Evolutionary conservation across 371 early-diverging fungal species (phyloP).

Genomic region (Mucor racemosus): DNA sequence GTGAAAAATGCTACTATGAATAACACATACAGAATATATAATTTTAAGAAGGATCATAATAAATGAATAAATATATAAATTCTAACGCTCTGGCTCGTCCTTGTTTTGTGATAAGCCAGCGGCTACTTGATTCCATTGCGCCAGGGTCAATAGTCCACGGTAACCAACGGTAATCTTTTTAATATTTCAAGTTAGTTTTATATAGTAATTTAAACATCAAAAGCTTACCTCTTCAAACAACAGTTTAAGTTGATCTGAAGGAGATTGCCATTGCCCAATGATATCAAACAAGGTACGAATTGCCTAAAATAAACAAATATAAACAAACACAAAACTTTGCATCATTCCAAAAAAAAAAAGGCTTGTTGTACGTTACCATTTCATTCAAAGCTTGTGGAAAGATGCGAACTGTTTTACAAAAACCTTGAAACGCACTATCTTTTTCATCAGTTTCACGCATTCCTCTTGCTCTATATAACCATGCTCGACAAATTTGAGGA

Average conservation of each 20-base stretch:
- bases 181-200: no score
- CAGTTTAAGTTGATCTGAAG: slow-evolving; percentile 61
- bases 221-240: slow-evolving; percentile 63
- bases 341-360: background rate
- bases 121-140: slow-evolving; percentile 19
- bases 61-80: background rate
- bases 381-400: slow-evolving; percentile 81
- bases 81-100: background rate
- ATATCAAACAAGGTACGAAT: slow-evolving; percentile 72
- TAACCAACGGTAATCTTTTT: slow-evolving; percentile 11
- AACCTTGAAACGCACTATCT: slow-evolving; percentile 88
- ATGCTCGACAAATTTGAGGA: slow-evolving; percentile 68
- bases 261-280: slow-evolving; percentile 71
- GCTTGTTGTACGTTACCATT: slow-evolving; percentile 19
- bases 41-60: background rate
- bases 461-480: slow-evolving; percentile 67
- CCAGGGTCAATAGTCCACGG: slow-evolving; percentile 3
- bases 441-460: slow-evolving; percentile 91
- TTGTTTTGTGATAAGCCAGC: background rate
- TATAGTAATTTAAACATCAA: background rate
- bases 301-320: slow-evolving; percentile 35
- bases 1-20: no score
- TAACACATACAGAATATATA: background rate
- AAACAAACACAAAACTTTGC: no score
- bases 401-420: slow-evolving; percentile 79